phyloP scores from a whole-genome alignment of 2,329 filamentous ascomycete species.

The Fusarium odoratissimum region DNA sequence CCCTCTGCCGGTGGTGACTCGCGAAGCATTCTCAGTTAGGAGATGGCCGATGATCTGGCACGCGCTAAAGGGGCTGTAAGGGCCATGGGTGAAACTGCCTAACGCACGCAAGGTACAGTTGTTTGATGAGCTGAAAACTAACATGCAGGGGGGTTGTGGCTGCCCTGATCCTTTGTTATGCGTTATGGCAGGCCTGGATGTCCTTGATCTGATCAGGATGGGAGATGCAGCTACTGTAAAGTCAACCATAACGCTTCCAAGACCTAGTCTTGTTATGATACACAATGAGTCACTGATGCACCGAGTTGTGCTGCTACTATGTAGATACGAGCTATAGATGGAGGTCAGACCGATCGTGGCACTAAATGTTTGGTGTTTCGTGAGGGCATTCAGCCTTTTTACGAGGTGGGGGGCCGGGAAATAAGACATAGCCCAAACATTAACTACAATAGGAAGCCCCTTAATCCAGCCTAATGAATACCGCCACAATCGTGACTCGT shows the following conservation, averaged over 20 bases:
- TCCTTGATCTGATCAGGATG: not conserved
- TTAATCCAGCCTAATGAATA: not conserved
- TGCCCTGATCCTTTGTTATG: not conserved
- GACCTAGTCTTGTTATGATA: not conserved
- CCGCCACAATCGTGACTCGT: not conserved
- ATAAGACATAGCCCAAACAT: not conserved
- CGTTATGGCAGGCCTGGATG: not conserved
- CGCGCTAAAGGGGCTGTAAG: not conserved
- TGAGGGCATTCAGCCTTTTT: conserved; percentile 5
- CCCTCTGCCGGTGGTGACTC: not conserved
- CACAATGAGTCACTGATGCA: not conserved
- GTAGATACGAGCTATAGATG: not conserved
- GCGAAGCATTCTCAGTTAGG: conserved; percentile 6
- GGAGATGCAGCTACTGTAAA: no score
- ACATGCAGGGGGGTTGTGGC: not conserved
- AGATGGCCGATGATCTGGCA: not conserved
- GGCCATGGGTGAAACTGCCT: not conserved
- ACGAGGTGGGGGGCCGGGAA: not conserved
- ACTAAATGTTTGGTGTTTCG: not conserved
- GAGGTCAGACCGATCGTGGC: not conserved
- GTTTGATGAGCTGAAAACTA: not conserved
- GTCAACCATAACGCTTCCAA: not conserved
- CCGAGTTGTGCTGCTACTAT: not conserved
- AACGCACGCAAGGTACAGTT: not conserved
- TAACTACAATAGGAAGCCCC: conserved; percentile 4